phyloP scores from a whole-genome alignment of 2,329 filamentous ascomycete genomes.

The Pestalotiopsis sp. region DNA sequence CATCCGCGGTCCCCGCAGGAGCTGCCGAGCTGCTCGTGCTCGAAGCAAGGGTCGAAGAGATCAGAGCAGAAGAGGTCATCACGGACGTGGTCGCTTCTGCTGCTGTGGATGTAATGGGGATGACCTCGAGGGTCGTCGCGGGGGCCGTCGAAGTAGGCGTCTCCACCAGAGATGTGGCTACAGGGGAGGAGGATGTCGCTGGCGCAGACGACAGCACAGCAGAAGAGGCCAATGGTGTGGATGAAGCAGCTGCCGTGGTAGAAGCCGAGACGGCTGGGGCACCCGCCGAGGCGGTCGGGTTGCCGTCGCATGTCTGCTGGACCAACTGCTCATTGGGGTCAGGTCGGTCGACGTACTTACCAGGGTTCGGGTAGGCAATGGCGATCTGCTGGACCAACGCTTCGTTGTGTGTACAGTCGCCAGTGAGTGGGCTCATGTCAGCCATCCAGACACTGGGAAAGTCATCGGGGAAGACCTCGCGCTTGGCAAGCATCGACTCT shows the following conservation, averaged over 20 bases:
- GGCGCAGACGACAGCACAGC: background rate
- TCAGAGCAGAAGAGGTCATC: background rate
- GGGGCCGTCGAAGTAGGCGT: background rate
- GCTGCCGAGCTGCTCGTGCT: too few relatives aligned
- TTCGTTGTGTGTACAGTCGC: slow-evolving; percentile 57
- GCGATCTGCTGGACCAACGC: slow-evolving; percentile 38
- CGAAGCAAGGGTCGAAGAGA: background rate
- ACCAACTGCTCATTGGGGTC: slow-evolving; percentile 35
- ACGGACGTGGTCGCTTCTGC: background rate
- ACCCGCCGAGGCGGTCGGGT: slow-evolving; percentile 20
- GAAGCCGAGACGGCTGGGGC: background rate
- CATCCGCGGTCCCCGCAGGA: background rate
- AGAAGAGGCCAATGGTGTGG: background rate
- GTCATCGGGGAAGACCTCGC: slow-evolving; percentile 22
- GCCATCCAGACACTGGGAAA: slow-evolving; percentile 72
- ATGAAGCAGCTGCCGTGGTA: background rate
- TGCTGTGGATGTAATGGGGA: background rate
- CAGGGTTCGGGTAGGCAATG: slow-evolving; percentile 66
- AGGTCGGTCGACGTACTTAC: slow-evolving; percentile 51
- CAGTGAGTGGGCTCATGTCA: slow-evolving; percentile 53
- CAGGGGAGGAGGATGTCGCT: background rate
- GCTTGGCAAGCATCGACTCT: slow-evolving; percentile 13
- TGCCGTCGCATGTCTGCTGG: slow-evolving; percentile 32
- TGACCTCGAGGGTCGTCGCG: background rate
- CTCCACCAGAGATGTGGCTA: background rate